Evolutionary conservation across 2,329 filamentous ascomycete species (phyloP).

Genomic region (Knufia petricola): DNA sequence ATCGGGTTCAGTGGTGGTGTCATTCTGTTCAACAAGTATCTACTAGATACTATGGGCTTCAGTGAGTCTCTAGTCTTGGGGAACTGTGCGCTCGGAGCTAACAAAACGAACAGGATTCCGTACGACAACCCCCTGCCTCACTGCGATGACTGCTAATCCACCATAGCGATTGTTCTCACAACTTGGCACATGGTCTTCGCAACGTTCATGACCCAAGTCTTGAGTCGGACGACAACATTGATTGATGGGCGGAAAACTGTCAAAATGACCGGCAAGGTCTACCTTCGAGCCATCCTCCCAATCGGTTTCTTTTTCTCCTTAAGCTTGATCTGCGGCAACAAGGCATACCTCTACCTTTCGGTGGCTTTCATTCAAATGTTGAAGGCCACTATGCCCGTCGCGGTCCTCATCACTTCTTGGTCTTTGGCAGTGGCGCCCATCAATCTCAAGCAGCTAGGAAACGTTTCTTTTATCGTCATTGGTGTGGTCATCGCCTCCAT

Average conservation of each 20-base stretch:
- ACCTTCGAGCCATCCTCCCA: slow-evolving; percentile 84
- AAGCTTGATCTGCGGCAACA: slow-evolving; percentile 91
- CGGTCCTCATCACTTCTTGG: slow-evolving; percentile 85
- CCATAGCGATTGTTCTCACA: slow-evolving; percentile 57
- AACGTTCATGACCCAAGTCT: slow-evolving; percentile 84
- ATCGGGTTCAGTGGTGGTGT: slow-evolving; percentile 86
- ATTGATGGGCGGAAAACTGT: slow-evolving; percentile 93
- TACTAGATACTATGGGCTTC: slow-evolving; percentile 62
- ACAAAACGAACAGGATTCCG: slow-evolving; percentile 32
- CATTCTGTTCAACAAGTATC: slow-evolving; percentile 99
- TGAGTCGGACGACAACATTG: slow-evolving; percentile 78
- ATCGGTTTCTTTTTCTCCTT: slow-evolving; percentile 94
- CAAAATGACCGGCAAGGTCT: slow-evolving; percentile 92
- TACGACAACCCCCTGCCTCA: slow-evolving; percentile 27
- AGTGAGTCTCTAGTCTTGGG: slow-evolving; percentile 29
- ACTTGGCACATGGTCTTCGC: slow-evolving; percentile 94
- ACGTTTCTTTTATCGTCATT: slow-evolving; percentile 88
- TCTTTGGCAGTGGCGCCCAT: slow-evolving; percentile 71
- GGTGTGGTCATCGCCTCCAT: slow-evolving; percentile 91
- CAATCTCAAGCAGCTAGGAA: slow-evolving; percentile 77
- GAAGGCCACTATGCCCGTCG: slow-evolving; percentile 94
- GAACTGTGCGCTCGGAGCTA: not conserved
- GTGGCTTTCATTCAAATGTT: slow-evolving; percentile 99
- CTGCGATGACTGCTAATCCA: slow-evolving; percentile 15
- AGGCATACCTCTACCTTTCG: slow-evolving; percentile 89